Evolutionary conservation across 495 filamentous ascomycete genomes (phyloP), one percentile per base, ranked within the genome.

Genomic region (Melanomma pulvis-pyrius): DNA sequence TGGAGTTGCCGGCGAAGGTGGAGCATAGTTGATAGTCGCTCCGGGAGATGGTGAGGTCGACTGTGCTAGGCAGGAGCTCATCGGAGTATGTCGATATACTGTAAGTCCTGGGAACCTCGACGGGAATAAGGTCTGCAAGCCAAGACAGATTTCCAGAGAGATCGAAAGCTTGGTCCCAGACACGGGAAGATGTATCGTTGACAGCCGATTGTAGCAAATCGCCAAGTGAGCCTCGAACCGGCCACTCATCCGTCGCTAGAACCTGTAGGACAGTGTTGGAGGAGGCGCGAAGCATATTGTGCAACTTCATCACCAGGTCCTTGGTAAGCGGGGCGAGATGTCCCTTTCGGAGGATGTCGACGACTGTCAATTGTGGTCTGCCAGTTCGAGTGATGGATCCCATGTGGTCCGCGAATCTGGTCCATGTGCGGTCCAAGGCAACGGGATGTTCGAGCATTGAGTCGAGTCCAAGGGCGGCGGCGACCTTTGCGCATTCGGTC

Each of bases 41-140:
- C 7, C 81, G 74, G 15, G 79, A 81, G 47, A 82, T 71, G 1
- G 79, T 81, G 19, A 83, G 51, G 51, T 83, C 77, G 30, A 82
- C 74, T 0, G 76, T 77, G 24, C 72, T 78, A 9, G 81, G 81
- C 5, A 83, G 78, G 26, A 82, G 76, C 60, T 81, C 79, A 19
- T 79, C 67, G 1, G 79, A 77, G 55, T 78, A 72, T 49, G 72
- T 81, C 22, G 80, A 80, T 36, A 83, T 83, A 28, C 79, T 81
- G 47, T 83, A 83, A 0, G 81, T 83, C 24, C 81, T 73, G 17
- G 80, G 81, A 0, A 83, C 77, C 65, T 83, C 80, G 11, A 82
- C 73, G 0, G 77, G 55, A 47, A 83, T 74, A 21, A 83, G 63
- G 25, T 82, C 79, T 2, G 67, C 55, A 0, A 83, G 73, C 81